phyloP scores from a whole-genome alignment of 768 basidiomycete species.

The Mycena rebaudengoi region DNA sequence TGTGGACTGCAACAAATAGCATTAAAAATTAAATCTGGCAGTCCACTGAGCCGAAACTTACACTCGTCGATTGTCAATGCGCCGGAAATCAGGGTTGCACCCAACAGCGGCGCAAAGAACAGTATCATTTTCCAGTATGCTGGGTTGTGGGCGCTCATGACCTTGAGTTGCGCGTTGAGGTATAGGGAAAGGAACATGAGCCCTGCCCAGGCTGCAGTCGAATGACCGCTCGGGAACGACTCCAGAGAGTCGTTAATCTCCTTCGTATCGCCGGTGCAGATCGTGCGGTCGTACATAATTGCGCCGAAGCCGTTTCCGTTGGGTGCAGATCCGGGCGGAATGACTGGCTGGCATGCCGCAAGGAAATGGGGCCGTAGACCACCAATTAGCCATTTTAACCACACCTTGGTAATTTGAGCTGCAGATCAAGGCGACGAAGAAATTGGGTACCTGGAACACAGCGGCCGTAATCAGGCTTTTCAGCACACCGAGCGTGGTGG shows the following conservation, averaged over 20 bases:
- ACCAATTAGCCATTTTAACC: constrained; percentile 63
- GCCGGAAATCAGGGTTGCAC: constrained; percentile 63
- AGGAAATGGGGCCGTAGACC: constrained; percentile 62
- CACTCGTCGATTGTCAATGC: constrained; percentile 66
- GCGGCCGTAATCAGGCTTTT: constrained; percentile 57
- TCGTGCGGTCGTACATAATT: constrained; percentile 58
- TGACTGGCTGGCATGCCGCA: constrained; percentile 58
- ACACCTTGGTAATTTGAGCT: too few species aligned
- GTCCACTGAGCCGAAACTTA: too few species aligned
- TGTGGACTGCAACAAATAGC: constrained; percentile 46
- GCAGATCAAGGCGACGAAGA: too few species aligned
- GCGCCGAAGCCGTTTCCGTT: constrained; percentile 55
- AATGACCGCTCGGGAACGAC: constrained; percentile 65
- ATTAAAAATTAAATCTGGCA: too few species aligned
- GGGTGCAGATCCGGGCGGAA: constrained; percentile 37
- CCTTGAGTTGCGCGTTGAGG: constrained; percentile 66
- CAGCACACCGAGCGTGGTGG: constrained; percentile 61
- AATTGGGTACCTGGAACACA: constrained; percentile 51
- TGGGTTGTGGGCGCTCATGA: constrained; percentile 65
- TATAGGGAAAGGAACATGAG: constrained; percentile 56
- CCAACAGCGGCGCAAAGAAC: constrained; percentile 63
- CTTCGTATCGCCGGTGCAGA: constrained; percentile 65
- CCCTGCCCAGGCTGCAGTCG: constrained; percentile 66
- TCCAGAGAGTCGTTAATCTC: constrained; percentile 65
- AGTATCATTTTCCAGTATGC: constrained; percentile 72